A percentile compares a stretch with the other conserved stretches of the same genome.
Conservation (phyloP, 768 basidiomycete genomes). For the Collybia nuda region DNA sequence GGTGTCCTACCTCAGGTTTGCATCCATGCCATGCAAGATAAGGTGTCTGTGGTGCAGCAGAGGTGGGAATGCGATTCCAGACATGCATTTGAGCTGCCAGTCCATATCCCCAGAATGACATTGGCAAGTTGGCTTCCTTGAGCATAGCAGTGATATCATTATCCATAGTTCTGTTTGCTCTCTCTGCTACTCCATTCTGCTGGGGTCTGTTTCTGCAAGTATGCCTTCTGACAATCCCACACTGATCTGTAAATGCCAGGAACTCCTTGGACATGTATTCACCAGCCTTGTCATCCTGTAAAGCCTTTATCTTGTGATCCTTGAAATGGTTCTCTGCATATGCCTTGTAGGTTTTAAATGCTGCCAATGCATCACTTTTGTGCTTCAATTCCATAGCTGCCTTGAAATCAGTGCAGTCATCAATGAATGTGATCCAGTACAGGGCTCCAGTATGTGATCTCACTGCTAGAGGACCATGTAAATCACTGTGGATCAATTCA, state of each 20-base stretch:
- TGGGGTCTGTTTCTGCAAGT: conserved; percentile 27
- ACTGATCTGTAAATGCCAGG: conserved; percentile 15
- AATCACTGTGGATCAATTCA: conserved; percentile 25
- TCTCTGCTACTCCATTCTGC: conserved; percentile 45
- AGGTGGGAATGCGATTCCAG: conserved; percentile 4
- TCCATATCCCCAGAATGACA: conserved; percentile 2
- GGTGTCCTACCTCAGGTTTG: no score
- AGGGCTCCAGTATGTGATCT: conserved; percentile 15
- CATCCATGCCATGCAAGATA: conserved; percentile 10
- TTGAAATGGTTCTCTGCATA: conserved; percentile 25
- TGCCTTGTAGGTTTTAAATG: conserved; percentile 31
- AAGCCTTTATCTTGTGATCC: conserved; percentile 18
- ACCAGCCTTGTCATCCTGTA: conserved; percentile 34
- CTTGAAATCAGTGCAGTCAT: conserved; percentile 18
- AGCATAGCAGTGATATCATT: conserved; percentile 20
- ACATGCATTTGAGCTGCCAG: not conserved
- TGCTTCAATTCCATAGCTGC: conserved; percentile 16
- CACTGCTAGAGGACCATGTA: conserved; percentile 25
- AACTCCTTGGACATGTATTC: conserved; percentile 28
- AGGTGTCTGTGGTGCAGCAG: conserved; percentile 1
- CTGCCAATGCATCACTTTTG: conserved; percentile 23
- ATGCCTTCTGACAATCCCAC: conserved; percentile 22
- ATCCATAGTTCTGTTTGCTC: conserved; percentile 32
- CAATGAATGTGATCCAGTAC: conserved; percentile 31
- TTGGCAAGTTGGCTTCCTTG: not conserved